Conservation (phyloP, 805 yeast genomes). For the Candida pseudofarinosa region DNA sequence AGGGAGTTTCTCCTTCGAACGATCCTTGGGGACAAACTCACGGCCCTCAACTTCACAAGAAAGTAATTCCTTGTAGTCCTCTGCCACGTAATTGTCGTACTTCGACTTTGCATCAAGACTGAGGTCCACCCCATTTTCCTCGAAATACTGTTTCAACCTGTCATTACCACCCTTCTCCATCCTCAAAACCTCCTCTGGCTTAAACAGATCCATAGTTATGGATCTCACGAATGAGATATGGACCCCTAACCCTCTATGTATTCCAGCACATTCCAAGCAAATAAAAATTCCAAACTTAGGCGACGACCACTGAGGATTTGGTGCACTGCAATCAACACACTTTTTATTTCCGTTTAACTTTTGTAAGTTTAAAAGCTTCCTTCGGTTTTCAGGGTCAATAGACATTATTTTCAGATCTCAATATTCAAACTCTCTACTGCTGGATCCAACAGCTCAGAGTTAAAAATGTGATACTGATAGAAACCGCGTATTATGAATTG, state of each 20-base stretch:
- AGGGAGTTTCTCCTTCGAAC: slow-evolving; percentile 43
- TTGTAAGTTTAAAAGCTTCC: slow-evolving; percentile 71
- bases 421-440: neutral
- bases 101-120: slow-evolving; percentile 64
- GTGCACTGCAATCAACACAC: slow-evolving; percentile 92
- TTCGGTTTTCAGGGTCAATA: slow-evolving; percentile 88
- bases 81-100: slow-evolving; percentile 89
- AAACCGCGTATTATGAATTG: neutral
- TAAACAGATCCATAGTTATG: slow-evolving; percentile 98
- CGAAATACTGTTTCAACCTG: slow-evolving; percentile 64
- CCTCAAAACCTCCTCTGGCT: slow-evolving; percentile 80
- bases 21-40: slow-evolving; percentile 65
- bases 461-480: neutral
- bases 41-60: slow-evolving; percentile 71
- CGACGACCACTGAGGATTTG: slow-evolving; percentile 99
- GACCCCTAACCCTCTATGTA: slow-evolving; percentile 93
- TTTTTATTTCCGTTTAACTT: slow-evolving; percentile 69
- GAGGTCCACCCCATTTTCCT: slow-evolving; percentile 64
- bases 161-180: slow-evolving; percentile 96
- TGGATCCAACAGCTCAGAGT: neutral
- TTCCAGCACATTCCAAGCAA: slow-evolving; percentile 97
- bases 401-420: slow-evolving; percentile 43
- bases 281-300: slow-evolving; percentile 97
- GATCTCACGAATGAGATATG: slow-evolving; percentile 95
- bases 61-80: slow-evolving; percentile 82